Conservation (phyloP, 352 stramenopile species). For the Peronosclerospora sorghi region DNA sequence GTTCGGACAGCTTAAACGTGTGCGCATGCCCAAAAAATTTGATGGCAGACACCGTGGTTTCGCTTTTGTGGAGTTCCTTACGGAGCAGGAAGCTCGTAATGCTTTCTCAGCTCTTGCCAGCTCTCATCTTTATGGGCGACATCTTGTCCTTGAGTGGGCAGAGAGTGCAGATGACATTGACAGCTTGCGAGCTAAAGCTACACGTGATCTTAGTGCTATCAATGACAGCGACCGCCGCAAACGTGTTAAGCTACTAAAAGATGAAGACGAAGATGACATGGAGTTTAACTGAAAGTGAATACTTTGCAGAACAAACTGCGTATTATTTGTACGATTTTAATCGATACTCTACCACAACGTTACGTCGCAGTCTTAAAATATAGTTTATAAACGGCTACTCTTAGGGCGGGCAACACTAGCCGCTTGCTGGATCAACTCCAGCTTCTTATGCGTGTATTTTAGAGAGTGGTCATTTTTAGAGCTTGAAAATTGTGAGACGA, state of each 20-base stretch:
- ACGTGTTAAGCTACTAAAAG: slow-evolving; percentile 37
- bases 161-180: slow-evolving; percentile 82
- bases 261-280: slow-evolving; percentile 34
- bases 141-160: slow-evolving; percentile 98
- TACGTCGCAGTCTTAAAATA: slow-evolving; percentile 4
- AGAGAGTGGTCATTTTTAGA: slow-evolving; percentile 29
- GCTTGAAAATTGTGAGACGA: slow-evolving; percentile 52
- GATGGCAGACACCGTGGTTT: slow-evolving; percentile 96
- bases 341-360: slow-evolving; percentile 2
- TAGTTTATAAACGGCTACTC: slow-evolving; percentile 61
- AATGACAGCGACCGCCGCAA: slow-evolving; percentile 59
- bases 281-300: slow-evolving; percentile 21
- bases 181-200: slow-evolving; percentile 74
- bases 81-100: slow-evolving; percentile 89
- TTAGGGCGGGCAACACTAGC: slow-evolving; percentile 41
- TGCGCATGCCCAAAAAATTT: slow-evolving; percentile 98
- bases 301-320: not conserved
- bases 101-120: slow-evolving; percentile 88
- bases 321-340: not conserved
- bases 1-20: slow-evolving; percentile 95
- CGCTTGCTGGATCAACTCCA: slow-evolving; percentile 58
- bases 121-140: slow-evolving; percentile 97
- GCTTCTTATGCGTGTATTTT: slow-evolving; percentile 71
- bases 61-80: slow-evolving; percentile 97
- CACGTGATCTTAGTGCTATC: slow-evolving; percentile 56